A percentile compares a stretch with the other conserved stretches of the same genome.
Conservation (phyloP, 2,329 filamentous ascomycete species). For the Colletotrichum coccodes region DNA sequence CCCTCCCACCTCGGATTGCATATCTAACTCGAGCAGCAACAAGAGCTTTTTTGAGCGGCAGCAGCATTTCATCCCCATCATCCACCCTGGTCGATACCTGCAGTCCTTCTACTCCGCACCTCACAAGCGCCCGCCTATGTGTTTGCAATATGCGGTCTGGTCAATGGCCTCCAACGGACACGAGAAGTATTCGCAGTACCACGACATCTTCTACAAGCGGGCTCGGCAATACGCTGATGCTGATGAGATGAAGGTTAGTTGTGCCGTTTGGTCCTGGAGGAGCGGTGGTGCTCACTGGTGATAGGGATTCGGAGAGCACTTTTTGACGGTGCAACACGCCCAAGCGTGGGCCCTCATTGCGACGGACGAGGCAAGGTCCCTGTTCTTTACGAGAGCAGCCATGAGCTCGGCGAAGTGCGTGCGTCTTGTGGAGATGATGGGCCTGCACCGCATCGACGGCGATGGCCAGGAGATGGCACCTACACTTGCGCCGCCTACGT, state of each 20-base stretch:
- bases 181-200: conserved; percentile 76
- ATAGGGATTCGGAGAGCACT: conserved; percentile 79
- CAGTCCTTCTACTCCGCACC: conserved; percentile 78
- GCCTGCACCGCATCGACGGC: conserved; percentile 81
- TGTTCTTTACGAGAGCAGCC: conserved; percentile 88
- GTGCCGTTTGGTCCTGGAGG: no score
- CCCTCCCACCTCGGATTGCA: not conserved
- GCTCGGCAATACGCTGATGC: conserved; percentile 84
- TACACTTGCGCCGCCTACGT: conserved; percentile 75
- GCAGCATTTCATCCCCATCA: conserved; percentile 77
- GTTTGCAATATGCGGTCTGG: conserved; percentile 89
- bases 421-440: conserved; percentile 84
- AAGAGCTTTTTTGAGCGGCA: conserved; percentile 80
- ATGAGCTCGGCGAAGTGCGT: conserved; percentile 80
- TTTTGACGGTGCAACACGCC: conserved; percentile 81
- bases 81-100: conserved; percentile 81
- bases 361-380: conserved; percentile 83
- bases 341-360: conserved; percentile 83
- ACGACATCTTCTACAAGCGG: conserved; percentile 83
- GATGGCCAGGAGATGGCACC: conserved; percentile 75
- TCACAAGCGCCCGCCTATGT: conserved; percentile 82
- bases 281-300: not conserved
- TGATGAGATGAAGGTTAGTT: conserved; percentile 80
- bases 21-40: conserved; percentile 60
- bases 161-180: conserved; percentile 77